Percentiles rank a stretch among this genome's conserved stretches.
Conservation (phyloP, 768 basidiomycete genomes). For the Russula sp. region DNA sequence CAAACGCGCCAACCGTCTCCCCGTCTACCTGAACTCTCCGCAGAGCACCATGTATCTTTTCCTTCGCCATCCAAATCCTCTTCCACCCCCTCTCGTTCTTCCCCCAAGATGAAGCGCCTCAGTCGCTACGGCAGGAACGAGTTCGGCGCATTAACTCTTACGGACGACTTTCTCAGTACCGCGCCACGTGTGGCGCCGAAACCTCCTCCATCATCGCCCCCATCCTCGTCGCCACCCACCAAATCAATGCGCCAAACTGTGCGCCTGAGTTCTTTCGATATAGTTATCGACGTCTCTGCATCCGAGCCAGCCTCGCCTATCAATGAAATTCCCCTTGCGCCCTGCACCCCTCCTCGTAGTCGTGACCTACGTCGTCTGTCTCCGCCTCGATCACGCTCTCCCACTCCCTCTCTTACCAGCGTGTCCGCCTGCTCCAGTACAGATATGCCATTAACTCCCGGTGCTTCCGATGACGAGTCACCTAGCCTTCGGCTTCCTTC, state of each 20-base stretch:
- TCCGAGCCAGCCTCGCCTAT: conserved; percentile 33
- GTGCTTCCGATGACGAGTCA: conserved; percentile 55
- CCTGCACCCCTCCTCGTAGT: neutral
- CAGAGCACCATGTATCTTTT: conserved; percentile 29
- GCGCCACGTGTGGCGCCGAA: conserved; percentile 10
- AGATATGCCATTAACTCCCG: conserved; percentile 43
- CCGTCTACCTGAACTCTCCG: conserved; percentile 35
- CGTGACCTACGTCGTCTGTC: conserved; percentile 9
- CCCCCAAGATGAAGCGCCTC: conserved; percentile 20
- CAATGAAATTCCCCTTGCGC: neutral
- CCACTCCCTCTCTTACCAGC: conserved; percentile 36
- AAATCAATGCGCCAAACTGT: conserved; percentile 10
- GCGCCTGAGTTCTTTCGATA: conserved; percentile 22
- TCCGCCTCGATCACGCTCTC: conserved; percentile 25
- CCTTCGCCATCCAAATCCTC: conserved; percentile 25
- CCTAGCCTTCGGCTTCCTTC: conserved; percentile 7
- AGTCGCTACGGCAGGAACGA: conserved; percentile 33
- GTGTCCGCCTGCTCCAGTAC: conserved; percentile 29
- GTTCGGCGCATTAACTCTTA: conserved; percentile 13
- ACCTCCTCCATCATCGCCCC: neutral
- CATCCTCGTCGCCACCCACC: neutral
- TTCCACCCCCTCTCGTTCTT: conserved; percentile 19
- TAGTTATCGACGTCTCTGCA: conserved; percentile 17
- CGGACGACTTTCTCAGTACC: conserved; percentile 9
- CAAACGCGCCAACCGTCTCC: conserved; percentile 34